These are phyloP conservation scores for Hypoxylon sp. DNA, from an alignment of 2,329 filamentous ascomycete genomes.

Conservation along the genomic window DNA sequence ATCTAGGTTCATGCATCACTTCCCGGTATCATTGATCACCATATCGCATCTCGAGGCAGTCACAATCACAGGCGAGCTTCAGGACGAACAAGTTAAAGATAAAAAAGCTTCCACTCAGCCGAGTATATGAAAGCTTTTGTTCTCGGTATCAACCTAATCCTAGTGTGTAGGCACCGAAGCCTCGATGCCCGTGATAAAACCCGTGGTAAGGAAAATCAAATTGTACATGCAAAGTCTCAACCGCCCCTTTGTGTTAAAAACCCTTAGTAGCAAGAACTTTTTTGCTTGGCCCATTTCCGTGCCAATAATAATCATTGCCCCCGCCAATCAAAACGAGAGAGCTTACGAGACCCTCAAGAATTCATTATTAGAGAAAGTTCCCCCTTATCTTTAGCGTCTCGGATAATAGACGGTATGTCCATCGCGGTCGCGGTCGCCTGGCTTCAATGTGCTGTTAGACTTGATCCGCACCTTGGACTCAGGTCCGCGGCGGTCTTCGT, in stretches of 20 bases:
- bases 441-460: slow-evolving; percentile 14
- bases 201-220: slow-evolving; percentile 44
- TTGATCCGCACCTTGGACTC: slow-evolving; percentile 19
- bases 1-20: too few species aligned
- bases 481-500: slow-evolving; percentile 34
- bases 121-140: slow-evolving; percentile 31
- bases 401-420: slow-evolving; percentile 13
- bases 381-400: slow-evolving; percentile 1
- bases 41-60: neutral
- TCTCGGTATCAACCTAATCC: slow-evolving; percentile 46
- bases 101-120: too few species aligned
- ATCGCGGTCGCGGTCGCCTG: slow-evolving; percentile 20
- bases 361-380: slow-evolving; percentile 39
- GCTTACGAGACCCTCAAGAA: slow-evolving; percentile 29
- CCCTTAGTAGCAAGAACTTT: slow-evolving; percentile 45
- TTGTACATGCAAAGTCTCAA: slow-evolving; percentile 44
- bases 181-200: slow-evolving; percentile 39
- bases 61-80: too few species aligned
- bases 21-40: neutral
- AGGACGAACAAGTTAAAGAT: too few species aligned
- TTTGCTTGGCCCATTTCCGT: slow-evolving; percentile 40
- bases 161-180: slow-evolving; percentile 41
- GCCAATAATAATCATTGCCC: slow-evolving; percentile 35
- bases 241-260: too few species aligned
- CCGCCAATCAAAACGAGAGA: slow-evolving; percentile 39